A percentile compares a stretch with the other conserved stretches of the same genome.
Evolutionary conservation across 495 filamentous ascomycete species (phyloP).

Genomic region (Aspergillus egyptiacus): DNA sequence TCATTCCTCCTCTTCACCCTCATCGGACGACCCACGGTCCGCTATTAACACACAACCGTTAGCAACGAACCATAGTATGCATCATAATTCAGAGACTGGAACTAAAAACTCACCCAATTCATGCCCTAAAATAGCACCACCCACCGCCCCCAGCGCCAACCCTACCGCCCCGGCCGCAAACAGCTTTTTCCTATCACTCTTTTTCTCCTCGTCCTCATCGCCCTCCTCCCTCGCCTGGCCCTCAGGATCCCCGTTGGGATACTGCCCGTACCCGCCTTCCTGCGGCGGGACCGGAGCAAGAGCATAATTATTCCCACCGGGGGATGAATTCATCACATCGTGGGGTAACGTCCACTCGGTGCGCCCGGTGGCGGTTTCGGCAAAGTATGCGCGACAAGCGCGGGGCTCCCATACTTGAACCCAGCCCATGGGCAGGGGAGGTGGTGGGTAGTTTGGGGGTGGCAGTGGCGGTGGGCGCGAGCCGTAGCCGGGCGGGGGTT

Average conservation of each 20-base stretch:
- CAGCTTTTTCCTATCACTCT: slow-evolving; percentile 40
- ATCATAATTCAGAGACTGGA: neutral
- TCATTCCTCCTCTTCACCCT: too few species aligned
- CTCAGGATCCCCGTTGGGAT: slow-evolving; percentile 10
- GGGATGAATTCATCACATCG: too few species aligned
- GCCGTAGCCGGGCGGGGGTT: neutral
- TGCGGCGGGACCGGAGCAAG: slow-evolving; percentile 9
- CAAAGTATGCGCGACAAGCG: slow-evolving; percentile 53
- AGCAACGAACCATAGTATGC: neutral
- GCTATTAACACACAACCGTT: too few species aligned
- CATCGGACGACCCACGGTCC: too few species aligned
- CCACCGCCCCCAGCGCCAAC: slow-evolving; percentile 50
- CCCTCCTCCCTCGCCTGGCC: too few species aligned
- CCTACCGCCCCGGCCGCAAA: slow-evolving; percentile 48
- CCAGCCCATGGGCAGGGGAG: slow-evolving; percentile 56
- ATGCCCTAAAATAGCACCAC: slow-evolving; percentile 50
- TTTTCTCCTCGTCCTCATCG: slow-evolving; percentile 41
- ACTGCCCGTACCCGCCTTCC: too few species aligned
- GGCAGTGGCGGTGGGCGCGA: slow-evolving; percentile 12
- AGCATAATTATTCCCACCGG: neutral
- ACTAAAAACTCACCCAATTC: slow-evolving; percentile 40
- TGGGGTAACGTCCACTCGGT: slow-evolving; percentile 52
- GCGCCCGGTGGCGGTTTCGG: slow-evolving; percentile 52
- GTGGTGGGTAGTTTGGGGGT: slow-evolving; percentile 34
- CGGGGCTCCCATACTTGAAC: slow-evolving; percentile 52